These are phyloP conservation scores for Venturia oleaginea DNA, from an alignment of 2,329 filamentous ascomycete species.

Conservation along the genomic window DNA sequence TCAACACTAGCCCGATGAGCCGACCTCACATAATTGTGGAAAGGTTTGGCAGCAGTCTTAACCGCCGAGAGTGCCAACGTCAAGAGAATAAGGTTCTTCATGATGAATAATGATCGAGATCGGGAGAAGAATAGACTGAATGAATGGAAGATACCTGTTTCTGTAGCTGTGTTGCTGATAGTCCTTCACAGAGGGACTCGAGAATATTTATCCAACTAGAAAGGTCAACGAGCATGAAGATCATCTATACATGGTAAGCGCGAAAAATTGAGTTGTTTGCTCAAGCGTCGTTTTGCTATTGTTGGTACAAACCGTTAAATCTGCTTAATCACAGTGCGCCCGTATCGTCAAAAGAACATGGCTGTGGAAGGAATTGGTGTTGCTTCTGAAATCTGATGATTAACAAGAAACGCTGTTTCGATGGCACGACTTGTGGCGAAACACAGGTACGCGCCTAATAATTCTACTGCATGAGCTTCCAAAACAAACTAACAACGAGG, in stretches of 20 bases:
- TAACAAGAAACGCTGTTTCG: not conserved
- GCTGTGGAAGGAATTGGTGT: not conserved
- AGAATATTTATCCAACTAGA: not conserved
- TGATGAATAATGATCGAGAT: not conserved
- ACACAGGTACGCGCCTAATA: not conserved
- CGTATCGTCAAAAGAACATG: not conserved
- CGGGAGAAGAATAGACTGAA: not conserved
- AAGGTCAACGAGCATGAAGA: not conserved
- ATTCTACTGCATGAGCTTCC: not conserved
- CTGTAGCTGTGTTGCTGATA: not conserved
- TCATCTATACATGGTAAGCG: slow-evolving; percentile 1
- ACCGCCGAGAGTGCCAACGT: not conserved
- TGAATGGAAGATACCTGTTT: not conserved
- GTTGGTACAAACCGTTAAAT: not conserved
- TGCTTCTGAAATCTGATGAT: not conserved
- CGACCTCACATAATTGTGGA: not conserved
- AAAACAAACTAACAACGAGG: not conserved
- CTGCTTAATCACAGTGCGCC: not conserved
- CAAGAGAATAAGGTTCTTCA: not conserved
- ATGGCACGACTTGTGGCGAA: not conserved
- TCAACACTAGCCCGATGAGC: not conserved
- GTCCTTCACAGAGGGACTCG: not conserved
- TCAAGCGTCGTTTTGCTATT: not conserved
- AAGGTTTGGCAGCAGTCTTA: not conserved
- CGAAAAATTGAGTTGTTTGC: not conserved